Percentiles rank a stretch among this genome's conserved stretches.
phyloP scores from a whole-genome alignment of 257 asterid species.

The Solanum stenotomum region DNA sequence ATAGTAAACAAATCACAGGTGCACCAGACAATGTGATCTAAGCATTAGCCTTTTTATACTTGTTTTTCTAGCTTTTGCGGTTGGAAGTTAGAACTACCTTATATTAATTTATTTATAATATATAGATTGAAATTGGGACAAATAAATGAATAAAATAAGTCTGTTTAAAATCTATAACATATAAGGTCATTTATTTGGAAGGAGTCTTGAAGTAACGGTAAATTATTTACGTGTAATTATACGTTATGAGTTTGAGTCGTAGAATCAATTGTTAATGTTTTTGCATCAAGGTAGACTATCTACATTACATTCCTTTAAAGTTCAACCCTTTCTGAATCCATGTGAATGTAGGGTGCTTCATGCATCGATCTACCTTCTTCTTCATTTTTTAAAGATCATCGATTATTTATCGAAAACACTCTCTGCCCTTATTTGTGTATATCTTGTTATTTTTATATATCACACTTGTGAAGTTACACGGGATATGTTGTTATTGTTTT shows the following conservation, averaged over 20 bases:
- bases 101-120: not conserved
- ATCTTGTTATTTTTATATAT: not conserved
- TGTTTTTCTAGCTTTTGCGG: not conserved
- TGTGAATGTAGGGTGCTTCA: not conserved
- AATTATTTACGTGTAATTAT: not conserved
- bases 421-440: not conserved
- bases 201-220: not conserved
- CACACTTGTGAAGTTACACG: not conserved
- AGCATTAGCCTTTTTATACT: not conserved
- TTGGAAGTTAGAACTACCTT: not conserved
- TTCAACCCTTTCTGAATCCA: not conserved
- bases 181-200: not conserved
- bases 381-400: not conserved
- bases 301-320: not conserved
- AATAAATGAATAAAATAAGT: not conserved
- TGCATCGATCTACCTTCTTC: not conserved
- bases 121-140: not conserved
- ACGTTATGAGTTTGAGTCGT: not conserved
- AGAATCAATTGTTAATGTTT: not conserved
- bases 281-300: not conserved
- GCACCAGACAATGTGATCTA: not conserved
- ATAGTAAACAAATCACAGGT: not conserved
- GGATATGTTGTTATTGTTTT: not conserved
- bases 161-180: not conserved
- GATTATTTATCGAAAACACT: not conserved